Evolutionary conservation across 345 rosid genomes (phyloP).

Genomic region (Erodium maritimum): DNA sequence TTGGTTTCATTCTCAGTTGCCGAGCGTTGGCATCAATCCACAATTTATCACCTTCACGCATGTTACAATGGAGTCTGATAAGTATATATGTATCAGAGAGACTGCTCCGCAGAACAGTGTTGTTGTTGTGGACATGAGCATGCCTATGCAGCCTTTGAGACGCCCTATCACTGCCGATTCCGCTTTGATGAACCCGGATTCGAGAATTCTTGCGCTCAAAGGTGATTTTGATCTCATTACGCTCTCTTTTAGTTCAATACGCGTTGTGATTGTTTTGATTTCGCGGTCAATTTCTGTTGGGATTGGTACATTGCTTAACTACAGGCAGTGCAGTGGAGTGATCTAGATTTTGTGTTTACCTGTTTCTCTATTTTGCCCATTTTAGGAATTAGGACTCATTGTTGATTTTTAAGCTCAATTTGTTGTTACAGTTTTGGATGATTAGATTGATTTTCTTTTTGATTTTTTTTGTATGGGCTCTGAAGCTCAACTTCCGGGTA

Average conservation of each 20-base stretch:
- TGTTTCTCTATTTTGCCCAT: constrained; percentile 12
- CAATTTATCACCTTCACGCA: constrained; percentile 90
- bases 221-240: constrained; percentile 19
- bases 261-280: background rate
- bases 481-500: constrained; percentile 90
- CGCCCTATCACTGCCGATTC: constrained; percentile 96
- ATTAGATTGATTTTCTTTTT: too few species aligned
- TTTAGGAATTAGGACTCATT: too few species aligned
- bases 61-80: constrained; percentile 96
- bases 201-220: constrained; percentile 77
- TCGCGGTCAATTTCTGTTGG: background rate
- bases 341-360: background rate
- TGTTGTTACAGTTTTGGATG: too few species aligned
- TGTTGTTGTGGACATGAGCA: constrained; percentile 81
- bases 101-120: constrained; percentile 94
- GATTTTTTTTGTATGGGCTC: too few species aligned
- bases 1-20: constrained; percentile 36
- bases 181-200: constrained; percentile 83
- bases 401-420: too few species aligned
- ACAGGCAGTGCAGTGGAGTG: background rate
- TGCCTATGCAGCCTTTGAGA: constrained; percentile 93
- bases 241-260: background rate
- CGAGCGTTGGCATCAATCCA: constrained; percentile 73
- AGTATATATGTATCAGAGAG: constrained; percentile 91
- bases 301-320: background rate